Conservation (phyloP, 1,284 basidiomycete species). For the Tausonia pullulans region DNA sequence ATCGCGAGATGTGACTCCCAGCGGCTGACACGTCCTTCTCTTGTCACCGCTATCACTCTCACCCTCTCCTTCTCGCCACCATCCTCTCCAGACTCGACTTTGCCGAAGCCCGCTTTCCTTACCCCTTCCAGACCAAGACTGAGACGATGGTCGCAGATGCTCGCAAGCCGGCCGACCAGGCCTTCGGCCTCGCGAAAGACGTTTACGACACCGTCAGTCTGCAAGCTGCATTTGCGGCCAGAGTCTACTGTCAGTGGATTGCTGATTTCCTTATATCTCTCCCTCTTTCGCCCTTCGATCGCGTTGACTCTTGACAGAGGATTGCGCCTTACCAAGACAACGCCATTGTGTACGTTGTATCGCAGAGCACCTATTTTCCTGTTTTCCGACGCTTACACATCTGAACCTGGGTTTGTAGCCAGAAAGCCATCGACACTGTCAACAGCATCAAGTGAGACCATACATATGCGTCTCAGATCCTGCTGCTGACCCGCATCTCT, state of each 20-base stretch:
- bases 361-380: background rate
- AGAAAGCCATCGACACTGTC: conserved; percentile 16
- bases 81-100: conserved; percentile 11
- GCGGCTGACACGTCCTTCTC: background rate
- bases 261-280: background rate
- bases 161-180: conserved; percentile 8
- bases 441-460: conserved; percentile 7
- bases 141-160: conserved; percentile 14
- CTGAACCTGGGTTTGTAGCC: background rate
- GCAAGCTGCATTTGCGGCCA: background rate
- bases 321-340: conserved; percentile 12
- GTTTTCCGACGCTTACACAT: background rate
- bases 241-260: background rate
- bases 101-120: conserved; percentile 13
- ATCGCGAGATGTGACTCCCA: background rate
- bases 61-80: background rate
- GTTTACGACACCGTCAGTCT: conserved; percentile 15
- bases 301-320: conserved; percentile 4
- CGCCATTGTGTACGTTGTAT: conserved; percentile 9
- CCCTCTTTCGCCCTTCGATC: background rate
- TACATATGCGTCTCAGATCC: background rate
- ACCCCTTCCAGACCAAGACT: conserved; percentile 15
- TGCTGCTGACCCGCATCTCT: background rate
- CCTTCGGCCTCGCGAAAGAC: background rate
- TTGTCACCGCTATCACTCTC: background rate